A percentile compares a stretch with the other conserved stretches of the same genome.
Evolutionary conservation across 2,329 filamentous ascomycete species (phyloP).

Genomic region (Cordyceps farinosa): DNA sequence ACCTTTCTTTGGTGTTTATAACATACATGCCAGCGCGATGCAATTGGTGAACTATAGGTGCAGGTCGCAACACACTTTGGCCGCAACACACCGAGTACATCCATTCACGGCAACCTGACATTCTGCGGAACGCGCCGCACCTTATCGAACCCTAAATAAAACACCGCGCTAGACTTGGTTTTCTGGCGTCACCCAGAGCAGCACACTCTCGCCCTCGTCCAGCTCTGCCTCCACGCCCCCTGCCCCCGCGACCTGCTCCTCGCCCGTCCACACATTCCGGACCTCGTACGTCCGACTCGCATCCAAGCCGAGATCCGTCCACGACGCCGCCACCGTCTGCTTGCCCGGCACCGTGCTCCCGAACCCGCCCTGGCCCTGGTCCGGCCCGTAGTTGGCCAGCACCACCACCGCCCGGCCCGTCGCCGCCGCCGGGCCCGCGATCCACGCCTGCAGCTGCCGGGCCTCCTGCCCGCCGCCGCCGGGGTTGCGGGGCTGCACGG

Average conservation of each 20-base stretch:
- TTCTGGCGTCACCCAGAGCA: slow-evolving; percentile 1
- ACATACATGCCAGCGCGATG: no score
- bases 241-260: neutral
- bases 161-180: neutral
- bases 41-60: no score
- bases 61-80: no score
- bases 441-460: slow-evolving; percentile 23
- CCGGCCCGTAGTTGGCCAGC: slow-evolving; percentile 23
- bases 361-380: slow-evolving; percentile 22
- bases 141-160: neutral
- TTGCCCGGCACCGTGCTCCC: slow-evolving; percentile 7
- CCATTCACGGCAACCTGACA: no score
- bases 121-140: no score
- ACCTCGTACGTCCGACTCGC: slow-evolving; percentile 10
- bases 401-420: slow-evolving; percentile 20
- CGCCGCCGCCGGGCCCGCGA: slow-evolving; percentile 19
- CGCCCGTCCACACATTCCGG: slow-evolving; percentile 20
- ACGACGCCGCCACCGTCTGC: slow-evolving; percentile 20
- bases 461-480: slow-evolving; percentile 21
- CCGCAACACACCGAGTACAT: no score
- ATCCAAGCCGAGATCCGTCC: slow-evolving; percentile 20
- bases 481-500: slow-evolving; percentile 22
- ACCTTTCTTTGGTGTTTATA: no score
- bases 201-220: slow-evolving; percentile 12
- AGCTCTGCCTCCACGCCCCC: neutral